Conservation (phyloP, 75 land plant species). For the Adiantum capillusveneris region DNA sequence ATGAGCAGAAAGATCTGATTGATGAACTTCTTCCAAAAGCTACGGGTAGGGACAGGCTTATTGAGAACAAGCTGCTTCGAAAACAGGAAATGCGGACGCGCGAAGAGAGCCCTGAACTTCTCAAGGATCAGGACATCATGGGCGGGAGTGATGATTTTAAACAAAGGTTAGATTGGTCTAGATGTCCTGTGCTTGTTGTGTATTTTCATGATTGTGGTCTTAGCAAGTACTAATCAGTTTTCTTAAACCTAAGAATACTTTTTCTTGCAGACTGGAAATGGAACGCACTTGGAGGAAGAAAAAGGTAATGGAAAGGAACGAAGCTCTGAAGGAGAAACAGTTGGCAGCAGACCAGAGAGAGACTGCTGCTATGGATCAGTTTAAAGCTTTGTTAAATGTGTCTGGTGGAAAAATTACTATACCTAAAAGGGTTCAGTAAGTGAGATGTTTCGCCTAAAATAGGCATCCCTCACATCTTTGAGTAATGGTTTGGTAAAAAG, state of each 20-base stretch:
- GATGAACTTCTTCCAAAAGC: slow-evolving; percentile 48
- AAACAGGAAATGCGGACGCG: slow-evolving; percentile 32
- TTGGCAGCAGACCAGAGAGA: slow-evolving; percentile 32
- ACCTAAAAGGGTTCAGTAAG: slow-evolving; percentile 19
- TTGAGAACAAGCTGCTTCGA: slow-evolving; percentile 36
- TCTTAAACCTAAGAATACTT: not conserved
- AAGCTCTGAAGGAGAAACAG: slow-evolving; percentile 24
- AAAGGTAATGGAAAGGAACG: slow-evolving; percentile 22
- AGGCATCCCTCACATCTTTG: no score
- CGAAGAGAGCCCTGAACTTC: slow-evolving; percentile 37
- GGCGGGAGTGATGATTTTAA: slow-evolving; percentile 48
- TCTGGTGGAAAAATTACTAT: slow-evolving; percentile 46
- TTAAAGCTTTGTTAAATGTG: slow-evolving; percentile 29
- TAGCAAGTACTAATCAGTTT: not conserved
- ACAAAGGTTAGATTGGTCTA: slow-evolving; percentile 15
- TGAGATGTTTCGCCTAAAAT: no score
- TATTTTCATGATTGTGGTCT: not conserved
- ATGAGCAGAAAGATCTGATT: slow-evolving; percentile 29
- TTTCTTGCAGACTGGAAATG: slow-evolving; percentile 27
- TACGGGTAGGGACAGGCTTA: slow-evolving; percentile 32
- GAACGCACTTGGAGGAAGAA: slow-evolving; percentile 37
- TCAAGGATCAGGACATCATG: slow-evolving; percentile 36
- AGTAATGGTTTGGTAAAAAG: no score
- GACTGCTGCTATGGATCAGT: slow-evolving; percentile 40
- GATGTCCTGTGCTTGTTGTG: not conserved